phyloP scores from a whole-genome alignment of 225 moss, liverwort and hornwort species.

The Physcomitrium patens region DNA sequence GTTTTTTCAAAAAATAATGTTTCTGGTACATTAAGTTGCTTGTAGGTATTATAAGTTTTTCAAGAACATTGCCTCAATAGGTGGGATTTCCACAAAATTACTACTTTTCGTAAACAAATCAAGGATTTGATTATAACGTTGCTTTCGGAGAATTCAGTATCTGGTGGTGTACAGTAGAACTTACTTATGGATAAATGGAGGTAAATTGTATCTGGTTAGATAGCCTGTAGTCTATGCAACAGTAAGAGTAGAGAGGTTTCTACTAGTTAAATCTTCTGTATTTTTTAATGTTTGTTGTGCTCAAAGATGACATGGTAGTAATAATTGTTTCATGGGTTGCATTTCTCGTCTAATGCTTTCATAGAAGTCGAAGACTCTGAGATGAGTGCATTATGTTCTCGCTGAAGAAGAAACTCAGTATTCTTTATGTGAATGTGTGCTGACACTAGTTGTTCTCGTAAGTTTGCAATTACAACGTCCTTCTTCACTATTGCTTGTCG shows the following conservation, averaged over 20 bases:
- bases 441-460: constrained; percentile 68
- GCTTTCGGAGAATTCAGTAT: not conserved
- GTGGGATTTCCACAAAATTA: constrained; percentile 4
- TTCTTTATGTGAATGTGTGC: constrained; percentile 81
- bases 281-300: too few relatives aligned
- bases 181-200: too few relatives aligned
- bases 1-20: not conserved
- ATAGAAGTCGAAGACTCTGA: constrained; percentile 30
- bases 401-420: constrained; percentile 77
- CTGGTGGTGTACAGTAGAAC: too few relatives aligned
- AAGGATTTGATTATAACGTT: not conserved
- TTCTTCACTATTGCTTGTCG: constrained; percentile 78
- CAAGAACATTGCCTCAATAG: constrained; percentile 12
- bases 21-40: constrained; percentile 19
- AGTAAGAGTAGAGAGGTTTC: too few relatives aligned
- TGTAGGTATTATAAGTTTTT: constrained; percentile 13
- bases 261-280: too few relatives aligned
- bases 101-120: constrained; percentile 22
- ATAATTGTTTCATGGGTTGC: too few relatives aligned
- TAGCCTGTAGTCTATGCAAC: too few relatives aligned
- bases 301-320: too few relatives aligned
- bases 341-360: not conserved
- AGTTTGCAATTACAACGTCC: constrained; percentile 53
- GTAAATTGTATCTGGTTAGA: too few relatives aligned
- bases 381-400: constrained; percentile 62